Percentiles rank a stretch among this genome's conserved stretches.
These are phyloP conservation scores for Yamagishiella unicocca DNA, from an alignment of 139 green algal species.

Conservation along the genomic window DNA sequence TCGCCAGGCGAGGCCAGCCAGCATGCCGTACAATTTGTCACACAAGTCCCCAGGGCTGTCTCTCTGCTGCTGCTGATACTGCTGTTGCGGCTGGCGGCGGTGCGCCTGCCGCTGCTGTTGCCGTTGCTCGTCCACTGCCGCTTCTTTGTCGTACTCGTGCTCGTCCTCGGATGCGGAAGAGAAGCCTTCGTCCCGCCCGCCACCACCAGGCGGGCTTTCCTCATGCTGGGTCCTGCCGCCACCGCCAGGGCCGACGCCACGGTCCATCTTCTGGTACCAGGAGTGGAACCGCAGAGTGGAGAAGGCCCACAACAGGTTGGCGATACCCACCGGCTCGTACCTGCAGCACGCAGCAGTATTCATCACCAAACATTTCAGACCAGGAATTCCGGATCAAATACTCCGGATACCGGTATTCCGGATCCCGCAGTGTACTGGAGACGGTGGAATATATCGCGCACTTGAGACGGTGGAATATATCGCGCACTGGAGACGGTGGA, in stretches of 20 bases:
- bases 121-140: no score
- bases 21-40: constrained; percentile 11
- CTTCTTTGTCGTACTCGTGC: no score
- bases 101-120: no score
- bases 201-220: no score
- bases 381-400: neutral
- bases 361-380: neutral
- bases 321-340: constrained; percentile 8
- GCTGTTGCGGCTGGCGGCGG: neutral
- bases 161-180: no score
- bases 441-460: no score
- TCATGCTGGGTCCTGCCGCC: no score
- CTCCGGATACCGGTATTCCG: no score
- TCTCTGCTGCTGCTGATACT: neutral
- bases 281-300: neutral
- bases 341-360: neutral
- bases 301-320: constrained; percentile 20
- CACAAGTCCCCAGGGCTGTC: neutral
- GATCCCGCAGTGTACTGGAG: no score
- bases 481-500: no score
- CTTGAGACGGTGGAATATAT: no score
- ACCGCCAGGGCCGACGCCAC: neutral
- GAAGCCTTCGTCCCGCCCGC: neutral
- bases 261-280: no score
- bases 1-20: neutral